These are phyloP conservation scores for Bertia moriformis DNA, from an alignment of 2,329 filamentous ascomycete genomes.

Conservation along the genomic window DNA sequence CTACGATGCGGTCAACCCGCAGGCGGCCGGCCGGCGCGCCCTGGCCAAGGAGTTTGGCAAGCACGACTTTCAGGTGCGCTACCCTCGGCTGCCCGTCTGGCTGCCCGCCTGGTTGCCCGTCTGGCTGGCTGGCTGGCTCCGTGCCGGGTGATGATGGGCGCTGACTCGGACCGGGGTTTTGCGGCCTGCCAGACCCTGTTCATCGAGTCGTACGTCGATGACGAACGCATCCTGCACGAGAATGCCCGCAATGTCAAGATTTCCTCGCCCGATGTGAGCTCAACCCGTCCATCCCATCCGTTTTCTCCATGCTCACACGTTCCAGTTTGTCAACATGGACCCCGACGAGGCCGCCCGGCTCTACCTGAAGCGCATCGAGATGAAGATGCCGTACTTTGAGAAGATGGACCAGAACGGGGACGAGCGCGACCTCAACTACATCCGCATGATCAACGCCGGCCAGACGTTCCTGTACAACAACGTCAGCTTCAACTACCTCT, in stretches of 20 bases:
- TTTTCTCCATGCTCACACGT: conserved; percentile 2
- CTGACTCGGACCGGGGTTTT: too few relatives aligned
- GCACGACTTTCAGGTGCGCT: conserved; percentile 70
- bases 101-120: too few relatives aligned
- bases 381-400: conserved; percentile 89
- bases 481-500: conserved; percentile 88
- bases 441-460: conserved; percentile 98
- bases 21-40: conserved; percentile 65
- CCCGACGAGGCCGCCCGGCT: conserved; percentile 83
- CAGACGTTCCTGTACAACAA: conserved; percentile 92
- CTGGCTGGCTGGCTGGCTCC: too few relatives aligned
- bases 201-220: conserved; percentile 88
- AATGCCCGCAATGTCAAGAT: conserved; percentile 97
- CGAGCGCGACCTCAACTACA: conserved; percentile 63
- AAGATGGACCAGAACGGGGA: conserved; percentile 72
- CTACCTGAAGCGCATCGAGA: conserved; percentile 78
- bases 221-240: conserved; percentile 84
- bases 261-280: conserved; percentile 70
- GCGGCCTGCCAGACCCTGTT: conserved; percentile 93
- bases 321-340: conserved; percentile 78
- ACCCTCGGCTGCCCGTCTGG: too few relatives aligned
- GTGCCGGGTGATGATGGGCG: too few relatives aligned
- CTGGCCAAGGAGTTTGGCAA: conserved; percentile 95
- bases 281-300: conserved; percentile 3
- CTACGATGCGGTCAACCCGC: conserved; percentile 93